A percentile compares a stretch with the other conserved stretches of the same genome.
Evolutionary conservation across 2,329 filamentous ascomycete genomes (phyloP).

Genomic region (Stagonosporopsis vannaccii): DNA sequence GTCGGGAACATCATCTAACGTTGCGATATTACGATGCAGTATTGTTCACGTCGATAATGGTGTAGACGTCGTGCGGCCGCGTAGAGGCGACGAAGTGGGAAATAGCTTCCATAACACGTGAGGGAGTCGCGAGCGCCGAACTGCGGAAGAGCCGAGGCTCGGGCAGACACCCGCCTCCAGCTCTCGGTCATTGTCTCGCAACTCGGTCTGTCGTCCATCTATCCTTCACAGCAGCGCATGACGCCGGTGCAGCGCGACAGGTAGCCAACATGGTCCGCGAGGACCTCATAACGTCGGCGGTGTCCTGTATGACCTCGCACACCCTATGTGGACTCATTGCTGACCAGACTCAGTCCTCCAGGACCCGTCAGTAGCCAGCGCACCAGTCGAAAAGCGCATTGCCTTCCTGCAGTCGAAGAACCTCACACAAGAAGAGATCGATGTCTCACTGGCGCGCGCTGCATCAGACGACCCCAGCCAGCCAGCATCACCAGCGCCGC

Average conservation of each 20-base stretch:
- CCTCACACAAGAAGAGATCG: constrained; percentile 93
- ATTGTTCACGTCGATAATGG: background rate
- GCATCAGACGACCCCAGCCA: constrained; percentile 61
- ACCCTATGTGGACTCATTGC: background rate
- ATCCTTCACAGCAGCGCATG: constrained; percentile 11
- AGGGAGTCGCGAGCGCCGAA: constrained; percentile 7
- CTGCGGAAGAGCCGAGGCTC: constrained; percentile 21
- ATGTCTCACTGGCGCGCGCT: constrained; percentile 78
- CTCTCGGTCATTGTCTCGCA: constrained; percentile 12
- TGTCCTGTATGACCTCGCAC: constrained; percentile 56
- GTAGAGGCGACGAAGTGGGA: constrained; percentile 12
- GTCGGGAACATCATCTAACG: background rate
- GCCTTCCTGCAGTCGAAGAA: constrained; percentile 97
- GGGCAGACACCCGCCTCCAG: constrained; percentile 10
- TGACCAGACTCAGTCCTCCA: constrained; percentile 74
- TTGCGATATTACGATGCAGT: background rate
- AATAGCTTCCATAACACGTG: constrained; percentile 19
- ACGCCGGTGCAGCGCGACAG: constrained; percentile 23
- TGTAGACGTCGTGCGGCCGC: constrained; percentile 7
- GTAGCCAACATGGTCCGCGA: constrained; percentile 82
- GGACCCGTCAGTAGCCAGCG: constrained; percentile 88
- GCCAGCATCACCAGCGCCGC: constrained; percentile 57
- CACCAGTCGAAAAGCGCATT: constrained; percentile 90
- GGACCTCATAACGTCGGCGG: constrained; percentile 85
- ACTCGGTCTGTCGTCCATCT: constrained; percentile 3